Evolutionary conservation across 2,329 filamentous ascomycete species (phyloP), one percentile per base, ranked within the genome.

Genomic region (Aspergillus quadricinctus): DNA sequence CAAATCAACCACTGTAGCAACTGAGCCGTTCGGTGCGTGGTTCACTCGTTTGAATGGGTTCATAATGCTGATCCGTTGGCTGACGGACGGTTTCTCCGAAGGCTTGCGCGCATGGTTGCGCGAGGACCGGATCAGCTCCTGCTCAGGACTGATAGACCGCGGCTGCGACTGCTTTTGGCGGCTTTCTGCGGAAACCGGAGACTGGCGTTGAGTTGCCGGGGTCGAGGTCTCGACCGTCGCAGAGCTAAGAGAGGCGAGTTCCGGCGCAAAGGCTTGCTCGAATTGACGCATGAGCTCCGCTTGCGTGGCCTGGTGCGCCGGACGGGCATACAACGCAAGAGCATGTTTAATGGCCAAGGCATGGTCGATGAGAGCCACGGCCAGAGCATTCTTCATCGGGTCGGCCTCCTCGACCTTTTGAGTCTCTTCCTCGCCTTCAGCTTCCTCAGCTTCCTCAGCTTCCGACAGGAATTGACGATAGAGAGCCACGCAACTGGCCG

Each of bases 271-370:
- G 0, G 66, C 68, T 23, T 67, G 64, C 57, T 77, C 74, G 28
- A 76, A 75, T 29, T 69, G 72, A 21, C 68, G 68, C 31, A 68
- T 67, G 10, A 77, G 65, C 52, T 77, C 73, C 2, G 67, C 60
- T 50, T 75, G 71, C 2, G 72, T 75, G 35, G 73, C 72, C 62
- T 75, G 71, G 83, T 85, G 73, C 77, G 81, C 72, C 79, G 84
- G 72, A 74, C 82, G 77, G 57, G 82, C 81, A 72, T 90, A 90
- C 64, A 86, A 80, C 3, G 80, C 80, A 60, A 97, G 75, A 66
- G 90, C 93, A 61, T 90, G 86, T 76, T 93, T 92, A 65, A 97
- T 86, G 72, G 90, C 87, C 57, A 96, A 83, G 2, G 91, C 90
- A 72, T 97, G 92, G 67, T 97, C 94, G 45, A 96, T 83, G 29